Evolutionary conservation across 768 basidiomycete genomes (phyloP).

Genomic region (Pholiota conissans): DNA sequence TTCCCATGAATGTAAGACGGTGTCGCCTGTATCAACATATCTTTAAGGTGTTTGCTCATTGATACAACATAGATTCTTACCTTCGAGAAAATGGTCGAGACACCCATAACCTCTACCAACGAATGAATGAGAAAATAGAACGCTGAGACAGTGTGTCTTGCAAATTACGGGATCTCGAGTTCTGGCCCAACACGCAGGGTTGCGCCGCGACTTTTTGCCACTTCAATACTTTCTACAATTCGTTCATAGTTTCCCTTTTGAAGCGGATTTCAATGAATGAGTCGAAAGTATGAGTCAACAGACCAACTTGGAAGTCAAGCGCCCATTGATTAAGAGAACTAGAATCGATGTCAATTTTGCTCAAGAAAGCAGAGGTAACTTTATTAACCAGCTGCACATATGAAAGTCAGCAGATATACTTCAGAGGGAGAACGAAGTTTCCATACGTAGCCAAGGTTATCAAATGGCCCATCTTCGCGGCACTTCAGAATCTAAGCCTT

Average conservation of each 20-base stretch:
- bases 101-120: conserved; percentile 88
- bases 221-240: conserved; percentile 82
- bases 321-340: conserved; percentile 98
- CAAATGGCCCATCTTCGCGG: conserved; percentile 67
- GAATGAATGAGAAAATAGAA: neutral
- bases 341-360: neutral
- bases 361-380: neutral
- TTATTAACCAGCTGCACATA: conserved; percentile 31
- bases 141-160: neutral
- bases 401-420: neutral
- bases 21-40: conserved; percentile 70
- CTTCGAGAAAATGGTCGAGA: conserved; percentile 96
- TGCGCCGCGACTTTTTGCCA: conserved; percentile 88
- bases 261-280: neutral
- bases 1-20: conserved; percentile 96
- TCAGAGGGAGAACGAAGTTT: neutral
- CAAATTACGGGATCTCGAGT: conserved; percentile 83
- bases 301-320: conserved; percentile 82
- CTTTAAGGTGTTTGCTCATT: neutral
- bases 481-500: neutral
- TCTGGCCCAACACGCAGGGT: conserved; percentile 95
- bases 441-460: conserved; percentile 87
- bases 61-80: conserved; percentile 34
- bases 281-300: neutral
- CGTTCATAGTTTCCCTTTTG: conserved; percentile 88